Conservation (phyloP, 257 asterid genomes). For the Ophiorrhiza pumila region DNA sequence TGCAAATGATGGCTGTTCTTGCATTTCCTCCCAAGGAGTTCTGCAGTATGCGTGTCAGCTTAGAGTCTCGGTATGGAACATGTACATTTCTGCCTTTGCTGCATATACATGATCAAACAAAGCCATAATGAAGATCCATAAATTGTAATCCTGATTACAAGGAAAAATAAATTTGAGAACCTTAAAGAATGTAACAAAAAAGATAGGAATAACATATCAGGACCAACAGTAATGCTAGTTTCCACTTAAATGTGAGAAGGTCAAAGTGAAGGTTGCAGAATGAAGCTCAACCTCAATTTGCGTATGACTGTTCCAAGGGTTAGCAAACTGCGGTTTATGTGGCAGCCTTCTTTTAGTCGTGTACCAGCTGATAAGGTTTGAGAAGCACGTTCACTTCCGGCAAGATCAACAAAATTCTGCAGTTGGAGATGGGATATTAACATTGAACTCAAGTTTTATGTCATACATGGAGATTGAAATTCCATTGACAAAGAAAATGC, state of each 20-base stretch:
- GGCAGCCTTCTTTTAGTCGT: conserved; percentile 81
- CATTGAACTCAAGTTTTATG: conserved; percentile 5
- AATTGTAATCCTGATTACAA: not conserved
- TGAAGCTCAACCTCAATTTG: conserved; percentile 58
- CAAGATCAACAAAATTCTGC: conserved; percentile 91
- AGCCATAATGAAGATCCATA: not conserved
- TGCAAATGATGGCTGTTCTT: conserved; percentile 83
- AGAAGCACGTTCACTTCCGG: conserved; percentile 96
- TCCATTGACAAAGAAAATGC: no score
- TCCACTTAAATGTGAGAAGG: not conserved
- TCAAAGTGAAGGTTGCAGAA: not conserved
- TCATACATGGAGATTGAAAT: not conserved
- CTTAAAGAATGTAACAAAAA: not conserved
- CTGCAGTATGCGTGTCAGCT: conserved; percentile 86
- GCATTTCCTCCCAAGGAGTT: conserved; percentile 93
- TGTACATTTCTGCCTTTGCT: conserved; percentile 91
- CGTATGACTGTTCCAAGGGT: conserved; percentile 92
- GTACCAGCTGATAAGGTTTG: conserved; percentile 68
- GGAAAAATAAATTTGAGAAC: conserved; percentile 1
- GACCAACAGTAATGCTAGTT: not conserved
- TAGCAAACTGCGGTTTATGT: conserved; percentile 92
- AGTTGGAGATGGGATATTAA: conserved; percentile 18
- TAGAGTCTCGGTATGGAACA: conserved; percentile 89
- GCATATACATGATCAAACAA: conserved; percentile 16
- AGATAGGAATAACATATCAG: not conserved